These are phyloP conservation scores for Erysimum cheiranthoides DNA, from an alignment of 345 rosid genomes.

Conservation along the genomic window DNA sequence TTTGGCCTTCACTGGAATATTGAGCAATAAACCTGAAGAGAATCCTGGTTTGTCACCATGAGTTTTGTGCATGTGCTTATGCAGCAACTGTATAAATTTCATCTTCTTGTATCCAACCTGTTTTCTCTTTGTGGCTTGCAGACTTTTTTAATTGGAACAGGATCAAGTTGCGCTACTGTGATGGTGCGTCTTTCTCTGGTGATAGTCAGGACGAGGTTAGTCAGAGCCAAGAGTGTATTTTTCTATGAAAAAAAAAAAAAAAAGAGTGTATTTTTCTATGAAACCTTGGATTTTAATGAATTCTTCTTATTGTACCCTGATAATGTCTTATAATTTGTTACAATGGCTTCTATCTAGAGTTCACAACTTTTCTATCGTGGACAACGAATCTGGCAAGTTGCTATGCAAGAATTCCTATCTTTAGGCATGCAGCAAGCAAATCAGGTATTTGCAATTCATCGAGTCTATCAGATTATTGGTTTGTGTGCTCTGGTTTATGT, in stretches of 20 bases:
- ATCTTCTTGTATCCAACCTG: neutral
- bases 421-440: constrained; percentile 80
- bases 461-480: neutral
- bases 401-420: constrained; percentile 67
- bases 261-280: constrained; percentile 2
- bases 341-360: constrained; percentile 45
- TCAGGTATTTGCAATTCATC: constrained; percentile 55
- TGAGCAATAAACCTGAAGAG: constrained; percentile 79
- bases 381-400: constrained; percentile 81
- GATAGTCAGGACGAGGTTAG: constrained; percentile 73
- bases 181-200: constrained; percentile 96
- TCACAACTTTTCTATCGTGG: constrained; percentile 75
- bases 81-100: neutral
- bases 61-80: constrained; percentile 1
- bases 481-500: constrained; percentile 10
- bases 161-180: constrained; percentile 86
- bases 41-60: constrained; percentile 66
- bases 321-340: constrained; percentile 10
- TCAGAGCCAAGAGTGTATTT: neutral
- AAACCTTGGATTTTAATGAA: neutral
- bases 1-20: constrained; percentile 70
- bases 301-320: constrained; percentile 3
- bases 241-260: no score
- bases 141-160: constrained; percentile 98
- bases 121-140: constrained; percentile 42